Base-by-base conservation (phyloP, 805 yeast species). In the Barnettozyma botsteinii region DNA sequence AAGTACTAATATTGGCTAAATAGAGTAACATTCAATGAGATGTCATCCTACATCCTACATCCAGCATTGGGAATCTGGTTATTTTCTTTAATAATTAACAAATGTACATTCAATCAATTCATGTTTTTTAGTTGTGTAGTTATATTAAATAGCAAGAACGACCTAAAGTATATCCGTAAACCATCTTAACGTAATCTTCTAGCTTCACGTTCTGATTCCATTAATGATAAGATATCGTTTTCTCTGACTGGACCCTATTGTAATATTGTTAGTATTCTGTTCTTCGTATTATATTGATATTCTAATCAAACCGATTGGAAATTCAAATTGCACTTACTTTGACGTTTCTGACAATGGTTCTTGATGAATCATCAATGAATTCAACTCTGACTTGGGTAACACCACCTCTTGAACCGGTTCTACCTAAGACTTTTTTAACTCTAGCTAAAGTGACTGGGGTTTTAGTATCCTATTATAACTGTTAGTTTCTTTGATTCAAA, bases 371-470 rank as follows among this genome's bases (percentile, higher is more conserved):
- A 66, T 87, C 96, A 69, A 86, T 77, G 82, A 86, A 87, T 75
- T 86, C 95, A 66, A 86, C 96, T 74, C 96, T 86, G 74, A 87
- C 96, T 75, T 86, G 96, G 75, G 95, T 86, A 73, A 86, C 96
- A 80, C 96, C 96, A 85, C 98, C 98, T 79, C 98, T 91, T 72
- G 98, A 91, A 72, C 98, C 98, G 83, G 98, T 91, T 78, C 98
- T 91, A 73, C 98, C 98, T 75, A 91, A 81, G 72, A 91, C 98
- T 80, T 91, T 93, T 76, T 87, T 87, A 69, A 91, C 98, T 81
- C 91, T 91, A 71, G 98, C 98, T 75, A 91, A 86, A 79, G 96
- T 93, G 66, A 91, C 97, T 74, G 81, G 67, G 65, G 72, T 55
- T 51, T 55, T 55, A 33, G 60, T 48, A 49, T 55, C 60, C 60